A percentile compares a stretch with the other conserved stretches of the same genome.
These are phyloP conservation scores for Colletotrichum tropicicola DNA, from an alignment of 2,329 filamentous ascomycete species.

Conservation along the genomic window DNA sequence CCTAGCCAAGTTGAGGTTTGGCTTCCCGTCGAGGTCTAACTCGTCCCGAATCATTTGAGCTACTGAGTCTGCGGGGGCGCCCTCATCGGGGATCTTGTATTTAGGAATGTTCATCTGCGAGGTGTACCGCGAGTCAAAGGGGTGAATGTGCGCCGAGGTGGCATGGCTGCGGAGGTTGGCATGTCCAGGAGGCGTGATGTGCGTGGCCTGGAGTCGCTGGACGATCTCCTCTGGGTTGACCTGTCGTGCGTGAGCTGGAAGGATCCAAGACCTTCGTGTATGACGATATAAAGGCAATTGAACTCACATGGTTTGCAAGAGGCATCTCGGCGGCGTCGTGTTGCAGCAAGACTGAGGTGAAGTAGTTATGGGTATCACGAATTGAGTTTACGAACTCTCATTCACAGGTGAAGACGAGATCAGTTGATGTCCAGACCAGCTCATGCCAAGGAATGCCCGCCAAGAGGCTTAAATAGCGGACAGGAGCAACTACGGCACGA, in stretches of 20 bases:
- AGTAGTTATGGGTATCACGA: background rate
- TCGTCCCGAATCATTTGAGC: conserved; percentile 73
- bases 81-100: conserved; percentile 64
- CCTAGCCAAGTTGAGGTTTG: conserved; percentile 73
- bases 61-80: conserved; percentile 69
- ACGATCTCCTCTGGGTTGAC: conserved; percentile 66
- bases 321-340: conserved; percentile 11
- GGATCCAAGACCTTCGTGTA: background rate
- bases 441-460: background rate
- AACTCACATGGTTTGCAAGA: conserved; percentile 28
- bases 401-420: background rate
- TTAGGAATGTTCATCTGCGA: conserved; percentile 63
- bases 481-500: background rate
- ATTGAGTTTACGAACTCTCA: background rate
- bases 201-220: conserved; percentile 55
- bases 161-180: conserved; percentile 46
- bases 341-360: background rate
- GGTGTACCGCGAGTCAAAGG: conserved; percentile 67
- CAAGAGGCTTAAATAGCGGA: conserved; percentile 20
- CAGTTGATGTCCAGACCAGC: background rate
- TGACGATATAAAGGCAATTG: background rate
- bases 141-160: conserved; percentile 59
- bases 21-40: conserved; percentile 70
- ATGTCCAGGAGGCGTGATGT: conserved; percentile 45
- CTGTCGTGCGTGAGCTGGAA: conserved; percentile 38